A percentile compares a stretch with the other conserved stretches of the same genome.
These are phyloP conservation scores for Eutrema japonicum DNA, from an alignment of 345 rosid genomes.

Conservation along the genomic window DNA sequence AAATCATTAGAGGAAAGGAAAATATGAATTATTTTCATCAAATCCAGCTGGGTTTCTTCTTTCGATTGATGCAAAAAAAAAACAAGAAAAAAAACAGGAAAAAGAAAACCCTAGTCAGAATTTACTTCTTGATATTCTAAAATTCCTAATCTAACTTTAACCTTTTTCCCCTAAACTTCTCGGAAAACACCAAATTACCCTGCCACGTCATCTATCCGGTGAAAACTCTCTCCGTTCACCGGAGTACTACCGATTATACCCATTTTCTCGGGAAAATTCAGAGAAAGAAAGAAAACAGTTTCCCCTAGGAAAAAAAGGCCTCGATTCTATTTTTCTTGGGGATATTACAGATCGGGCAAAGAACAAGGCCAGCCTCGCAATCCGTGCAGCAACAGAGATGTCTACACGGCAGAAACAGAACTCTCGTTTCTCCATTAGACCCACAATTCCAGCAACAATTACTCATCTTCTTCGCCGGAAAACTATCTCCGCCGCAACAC, in stretches of 20 bases:
- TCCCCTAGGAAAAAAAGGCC: conserved; percentile 58
- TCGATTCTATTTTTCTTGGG: conserved; percentile 75
- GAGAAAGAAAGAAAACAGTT: not conserved
- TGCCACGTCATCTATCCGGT: conserved; percentile 30
- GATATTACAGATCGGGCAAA: conserved; percentile 73
- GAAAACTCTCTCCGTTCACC: conserved; percentile 25
- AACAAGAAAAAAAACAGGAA: not conserved
- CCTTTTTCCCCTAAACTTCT: not conserved
- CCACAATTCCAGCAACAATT: conserved; percentile 63
- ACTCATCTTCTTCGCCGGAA: conserved; percentile 20
- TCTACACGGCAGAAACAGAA: conserved; percentile 91
- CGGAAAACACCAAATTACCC: conserved; percentile 2
- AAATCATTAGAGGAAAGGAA: conserved; percentile 7
- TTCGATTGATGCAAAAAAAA: conserved; percentile 2
- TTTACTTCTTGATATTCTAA: conserved; percentile 35
- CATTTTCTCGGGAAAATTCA: conserved; percentile 43
- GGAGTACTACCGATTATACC: not conserved
- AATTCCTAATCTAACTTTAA: conserved; percentile 5
- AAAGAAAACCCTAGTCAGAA: conserved; percentile 19
- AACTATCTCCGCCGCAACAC: conserved; percentile 39
- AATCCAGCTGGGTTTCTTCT: conserved; percentile 21
- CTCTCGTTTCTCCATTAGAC: conserved; percentile 53
- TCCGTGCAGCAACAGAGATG: conserved; percentile 78
- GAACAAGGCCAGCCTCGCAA: conserved; percentile 60
- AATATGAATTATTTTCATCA: conserved; percentile 37